Percentiles rank a stretch among this genome's conserved stretches.
These are phyloP conservation scores for Metschnikowia kofuensis DNA, from an alignment of 805 yeast species.

Conservation along the genomic window DNA sequence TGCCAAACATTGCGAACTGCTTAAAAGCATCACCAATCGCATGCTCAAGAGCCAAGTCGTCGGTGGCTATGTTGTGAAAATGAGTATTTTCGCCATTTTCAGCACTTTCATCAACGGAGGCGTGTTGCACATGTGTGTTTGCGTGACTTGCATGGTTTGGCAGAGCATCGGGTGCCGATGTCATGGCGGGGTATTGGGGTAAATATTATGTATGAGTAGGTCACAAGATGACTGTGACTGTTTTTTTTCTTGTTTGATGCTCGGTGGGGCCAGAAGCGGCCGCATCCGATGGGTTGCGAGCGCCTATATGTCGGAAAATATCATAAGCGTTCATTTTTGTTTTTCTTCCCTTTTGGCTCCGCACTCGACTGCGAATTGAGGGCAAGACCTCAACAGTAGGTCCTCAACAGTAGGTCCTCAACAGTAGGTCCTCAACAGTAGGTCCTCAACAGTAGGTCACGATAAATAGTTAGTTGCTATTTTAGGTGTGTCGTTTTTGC, in stretches of 20 bases:
- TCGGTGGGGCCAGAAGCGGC: neutral
- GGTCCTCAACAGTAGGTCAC: no score
- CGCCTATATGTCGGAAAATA: no score
- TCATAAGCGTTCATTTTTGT: no score
- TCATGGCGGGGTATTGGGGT: constrained; percentile 10
- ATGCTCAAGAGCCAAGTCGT: constrained; percentile 22
- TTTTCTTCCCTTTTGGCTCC: no score
- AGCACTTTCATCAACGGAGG: neutral
- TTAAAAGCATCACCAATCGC: constrained; percentile 40
- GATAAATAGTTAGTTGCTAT: no score
- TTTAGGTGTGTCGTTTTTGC: no score
- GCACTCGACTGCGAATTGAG: no score
- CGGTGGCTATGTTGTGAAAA: neutral
- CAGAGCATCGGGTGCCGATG: constrained; percentile 3
- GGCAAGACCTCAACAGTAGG: no score
- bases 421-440: no score
- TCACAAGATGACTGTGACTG: constrained; percentile 23
- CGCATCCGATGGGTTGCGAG: neutral
- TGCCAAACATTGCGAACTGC: constrained; percentile 25
- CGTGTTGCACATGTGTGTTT: neutral
- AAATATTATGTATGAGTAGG: constrained; percentile 7
- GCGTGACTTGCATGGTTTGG: constrained; percentile 2
- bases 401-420: no score
- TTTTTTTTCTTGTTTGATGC: constrained; percentile 11
- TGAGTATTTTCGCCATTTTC: neutral